phyloP scores from a whole-genome alignment of 2,329 filamentous ascomycete genomes.

The Ophiostoma sp. region DNA sequence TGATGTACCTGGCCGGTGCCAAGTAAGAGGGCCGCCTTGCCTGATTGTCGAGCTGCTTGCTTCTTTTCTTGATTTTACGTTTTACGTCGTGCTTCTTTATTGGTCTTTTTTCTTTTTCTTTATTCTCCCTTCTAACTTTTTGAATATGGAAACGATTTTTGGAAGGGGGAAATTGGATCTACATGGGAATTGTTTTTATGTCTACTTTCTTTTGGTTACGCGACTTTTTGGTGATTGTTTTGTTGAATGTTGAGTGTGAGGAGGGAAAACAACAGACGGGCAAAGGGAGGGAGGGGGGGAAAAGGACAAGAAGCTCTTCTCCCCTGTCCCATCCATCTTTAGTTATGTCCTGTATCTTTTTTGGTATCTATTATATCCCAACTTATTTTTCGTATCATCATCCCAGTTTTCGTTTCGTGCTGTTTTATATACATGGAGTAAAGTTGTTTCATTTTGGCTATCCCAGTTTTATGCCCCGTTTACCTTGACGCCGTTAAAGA shows the following conservation, averaged over 20 bases:
- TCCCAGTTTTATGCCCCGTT: not conserved
- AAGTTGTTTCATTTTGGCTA: not conserved
- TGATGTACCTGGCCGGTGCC: constrained; percentile 59
- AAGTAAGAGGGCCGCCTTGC: constrained; percentile 17
- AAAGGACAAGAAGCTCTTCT: not conserved
- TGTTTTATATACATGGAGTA: not conserved
- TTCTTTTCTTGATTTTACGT: not conserved
- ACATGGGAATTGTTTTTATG: not conserved
- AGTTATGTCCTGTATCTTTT: not conserved
- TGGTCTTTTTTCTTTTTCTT: not conserved
- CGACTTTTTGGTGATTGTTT: not conserved
- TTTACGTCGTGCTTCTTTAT: constrained; percentile 8
- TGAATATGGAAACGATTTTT: not conserved
- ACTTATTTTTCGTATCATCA: not conserved
- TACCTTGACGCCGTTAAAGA: not conserved
- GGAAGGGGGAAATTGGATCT: constrained; percentile 11
- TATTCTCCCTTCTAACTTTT: not conserved
- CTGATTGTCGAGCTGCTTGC: not conserved
- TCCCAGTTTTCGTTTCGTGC: not conserved
- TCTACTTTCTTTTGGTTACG: not conserved
- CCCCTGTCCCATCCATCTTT: not conserved
- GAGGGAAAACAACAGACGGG: not conserved
- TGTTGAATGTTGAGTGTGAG: not conserved
- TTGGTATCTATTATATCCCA: constrained; percentile 20
- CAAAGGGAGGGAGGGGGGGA: not conserved